Evolutionary conservation across 441 rosid species (phyloP), one percentile per base, ranked within the genome.

Genomic region (Rhodomyrtus psidioides): DNA sequence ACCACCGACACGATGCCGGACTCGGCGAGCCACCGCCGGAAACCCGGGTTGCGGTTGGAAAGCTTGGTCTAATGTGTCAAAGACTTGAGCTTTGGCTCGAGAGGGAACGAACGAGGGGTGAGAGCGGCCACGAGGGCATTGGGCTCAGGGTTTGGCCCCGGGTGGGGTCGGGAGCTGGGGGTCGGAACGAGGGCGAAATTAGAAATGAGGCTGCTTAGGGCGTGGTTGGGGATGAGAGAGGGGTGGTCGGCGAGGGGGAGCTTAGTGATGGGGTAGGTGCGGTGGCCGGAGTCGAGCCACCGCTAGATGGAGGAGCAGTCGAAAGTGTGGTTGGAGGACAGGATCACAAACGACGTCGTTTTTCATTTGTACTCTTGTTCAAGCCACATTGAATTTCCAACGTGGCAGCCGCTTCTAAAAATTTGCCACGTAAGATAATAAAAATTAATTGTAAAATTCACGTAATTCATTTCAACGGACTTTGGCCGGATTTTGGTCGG

Each of bases 181-280:
- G 27, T 26, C 17, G 89, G 81, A 6, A 85, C 84, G 76, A 86
- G 92, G 82, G 94, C 90, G 84, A 86, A 94, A 70, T 91, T 95
- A 90, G 98, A 96, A 90, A 97, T 97, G 24, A 97, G 89, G 88
- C 94, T 92, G 6, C 99, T 89, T 23, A 97, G 92, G 55, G 98
- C 98, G 82, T 96, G 98, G 90, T 96, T 96, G 24, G 99, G 99
- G 87, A 95, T 96, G 55, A 96, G 92, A 84, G 85, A 76, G 21
- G 99, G 98, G 34, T 34, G 34, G 34, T 34, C 34, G 34, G 34
- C 34, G 34, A 34, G 34, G 34, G 34, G 34, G 34, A 34, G 34
- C 34, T 34, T 34, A 34, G 34, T 34, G 34, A 34, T 34, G 34
- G 34, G 34, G 34, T 4, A 34, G 34, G 34, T 34, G 34, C 34